A percentile compares a stretch with the other conserved stretches of the same genome.
These are phyloP conservation scores for Neurospora sp. DNA, from an alignment of 495 filamentous ascomycete species.

Conservation along the genomic window DNA sequence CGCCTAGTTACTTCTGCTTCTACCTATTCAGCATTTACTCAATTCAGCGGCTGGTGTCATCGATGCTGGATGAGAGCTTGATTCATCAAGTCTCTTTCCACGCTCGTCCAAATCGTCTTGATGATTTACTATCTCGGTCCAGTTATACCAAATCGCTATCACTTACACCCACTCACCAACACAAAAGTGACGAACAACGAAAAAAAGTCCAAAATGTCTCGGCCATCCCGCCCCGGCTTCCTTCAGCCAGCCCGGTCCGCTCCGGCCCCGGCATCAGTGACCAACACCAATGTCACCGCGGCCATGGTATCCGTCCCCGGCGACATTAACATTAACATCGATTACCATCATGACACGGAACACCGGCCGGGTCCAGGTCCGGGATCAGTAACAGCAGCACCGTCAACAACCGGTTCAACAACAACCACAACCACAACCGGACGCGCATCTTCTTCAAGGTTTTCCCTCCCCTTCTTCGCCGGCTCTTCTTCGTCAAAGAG, in stretches of 20 bases:
- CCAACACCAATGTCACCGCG: conserved; percentile 3
- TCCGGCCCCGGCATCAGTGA: conserved; percentile 5
- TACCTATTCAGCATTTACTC: background rate
- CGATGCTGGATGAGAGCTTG: background rate
- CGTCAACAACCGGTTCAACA: background rate
- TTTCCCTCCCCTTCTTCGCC: background rate
- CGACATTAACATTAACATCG: background rate
- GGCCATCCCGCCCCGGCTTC: background rate
- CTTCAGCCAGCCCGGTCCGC: background rate
- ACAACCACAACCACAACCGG: background rate
- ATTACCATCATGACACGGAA: background rate
- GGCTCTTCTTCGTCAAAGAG: background rate
- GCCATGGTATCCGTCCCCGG: background rate
- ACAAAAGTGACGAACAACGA: background rate
- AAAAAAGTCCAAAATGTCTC: background rate
- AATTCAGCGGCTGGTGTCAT: background rate
- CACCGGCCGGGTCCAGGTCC: background rate
- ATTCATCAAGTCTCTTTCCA: background rate
- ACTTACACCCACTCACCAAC: background rate
- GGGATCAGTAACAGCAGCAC: background rate
- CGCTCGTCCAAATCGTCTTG: background rate
- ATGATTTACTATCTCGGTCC: background rate
- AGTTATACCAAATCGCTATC: background rate
- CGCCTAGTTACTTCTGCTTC: background rate
- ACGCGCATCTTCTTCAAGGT: background rate